Conservation (phyloP, 129 eudicot genomes). For the Flaveria trinervia region DNA sequence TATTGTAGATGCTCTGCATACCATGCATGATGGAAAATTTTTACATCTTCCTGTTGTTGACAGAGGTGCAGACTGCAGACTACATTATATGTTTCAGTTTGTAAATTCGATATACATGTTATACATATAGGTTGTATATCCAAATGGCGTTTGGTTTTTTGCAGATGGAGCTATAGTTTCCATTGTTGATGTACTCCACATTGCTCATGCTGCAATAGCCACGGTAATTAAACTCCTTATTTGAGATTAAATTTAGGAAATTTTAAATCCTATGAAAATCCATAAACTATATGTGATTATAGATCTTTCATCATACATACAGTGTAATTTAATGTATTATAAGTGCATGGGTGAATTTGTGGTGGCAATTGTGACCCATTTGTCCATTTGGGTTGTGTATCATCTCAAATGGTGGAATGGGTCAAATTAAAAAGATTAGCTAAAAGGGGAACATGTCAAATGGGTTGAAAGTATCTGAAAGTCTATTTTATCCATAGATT, state of each 20-base stretch:
- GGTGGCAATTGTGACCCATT: not conserved
- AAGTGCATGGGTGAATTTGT: not conserved
- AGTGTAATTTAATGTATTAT: not conserved
- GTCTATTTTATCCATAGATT: not conserved
- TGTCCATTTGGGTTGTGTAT: not conserved
- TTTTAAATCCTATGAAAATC: not conserved
- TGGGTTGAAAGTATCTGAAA: not conserved
- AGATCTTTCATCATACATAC: not conserved
- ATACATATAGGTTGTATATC: not conserved
- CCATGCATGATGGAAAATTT: conserved; percentile 97
- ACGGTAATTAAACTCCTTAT: conserved; percentile 57
- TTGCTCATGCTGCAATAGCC: conserved; percentile 94
- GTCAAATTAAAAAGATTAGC: not conserved
- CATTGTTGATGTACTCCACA: conserved; percentile 87
- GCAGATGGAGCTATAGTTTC: conserved; percentile 86
- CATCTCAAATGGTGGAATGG: not conserved
- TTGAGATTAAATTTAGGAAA: not conserved
- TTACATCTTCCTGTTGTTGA: conserved; percentile 96
- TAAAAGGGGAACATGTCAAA: not conserved
- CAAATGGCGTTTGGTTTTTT: conserved; percentile 21
- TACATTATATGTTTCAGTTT: conserved; percentile 13
- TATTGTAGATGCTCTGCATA: conserved; percentile 94
- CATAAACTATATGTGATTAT: not conserved
- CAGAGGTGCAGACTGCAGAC: conserved; percentile 58
- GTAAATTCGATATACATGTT: not conserved